These are phyloP conservation scores for Alternaria brassicae DNA, from an alignment of 2,329 filamentous ascomycete genomes.

Conservation along the genomic window DNA sequence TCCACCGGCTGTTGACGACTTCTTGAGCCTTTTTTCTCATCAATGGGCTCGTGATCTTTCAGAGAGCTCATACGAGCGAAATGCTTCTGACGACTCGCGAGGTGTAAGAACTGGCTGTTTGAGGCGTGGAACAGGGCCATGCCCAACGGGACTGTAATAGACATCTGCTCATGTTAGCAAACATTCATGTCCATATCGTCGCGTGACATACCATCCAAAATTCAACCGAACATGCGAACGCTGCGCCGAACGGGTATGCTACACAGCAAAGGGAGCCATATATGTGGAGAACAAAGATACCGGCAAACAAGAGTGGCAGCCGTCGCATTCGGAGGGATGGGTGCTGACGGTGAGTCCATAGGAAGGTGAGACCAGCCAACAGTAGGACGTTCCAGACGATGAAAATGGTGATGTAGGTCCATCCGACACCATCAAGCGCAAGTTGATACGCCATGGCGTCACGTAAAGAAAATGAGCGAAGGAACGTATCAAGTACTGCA, in stretches of 20 bases:
- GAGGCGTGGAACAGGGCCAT: conserved; percentile 43
- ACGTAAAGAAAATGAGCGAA: conserved; percentile 1
- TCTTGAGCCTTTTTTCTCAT: conserved; percentile 33
- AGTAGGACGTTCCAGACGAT: conserved; percentile 29
- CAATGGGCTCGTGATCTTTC: conserved; percentile 31
- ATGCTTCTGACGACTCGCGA: conserved; percentile 44
- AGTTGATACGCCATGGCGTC: conserved; percentile 24
- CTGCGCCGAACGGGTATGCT: conserved; percentile 35
- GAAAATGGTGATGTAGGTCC: conserved; percentile 29
- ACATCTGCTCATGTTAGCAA: not conserved
- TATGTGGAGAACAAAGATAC: conserved; percentile 34
- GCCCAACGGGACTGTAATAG: not conserved
- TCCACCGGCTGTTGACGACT: conserved; percentile 34
- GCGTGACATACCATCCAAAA: conserved; percentile 33
- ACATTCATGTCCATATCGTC: not conserved
- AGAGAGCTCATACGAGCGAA: conserved; percentile 36
- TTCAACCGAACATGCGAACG: conserved; percentile 36
- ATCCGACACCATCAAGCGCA: conserved; percentile 22
- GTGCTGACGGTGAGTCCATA: conserved; percentile 36
- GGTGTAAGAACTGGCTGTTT: conserved; percentile 46
- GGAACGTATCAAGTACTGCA: conserved; percentile 12
- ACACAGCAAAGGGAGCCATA: conserved; percentile 28
- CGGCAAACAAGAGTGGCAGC: conserved; percentile 37
- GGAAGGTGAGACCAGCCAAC: conserved; percentile 23
- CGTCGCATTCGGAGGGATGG: conserved; percentile 43